Evolutionary conservation across 805 yeast species (phyloP), one percentile per base, ranked within the genome.

Genomic region (Teunomyces aglyptinius): DNA sequence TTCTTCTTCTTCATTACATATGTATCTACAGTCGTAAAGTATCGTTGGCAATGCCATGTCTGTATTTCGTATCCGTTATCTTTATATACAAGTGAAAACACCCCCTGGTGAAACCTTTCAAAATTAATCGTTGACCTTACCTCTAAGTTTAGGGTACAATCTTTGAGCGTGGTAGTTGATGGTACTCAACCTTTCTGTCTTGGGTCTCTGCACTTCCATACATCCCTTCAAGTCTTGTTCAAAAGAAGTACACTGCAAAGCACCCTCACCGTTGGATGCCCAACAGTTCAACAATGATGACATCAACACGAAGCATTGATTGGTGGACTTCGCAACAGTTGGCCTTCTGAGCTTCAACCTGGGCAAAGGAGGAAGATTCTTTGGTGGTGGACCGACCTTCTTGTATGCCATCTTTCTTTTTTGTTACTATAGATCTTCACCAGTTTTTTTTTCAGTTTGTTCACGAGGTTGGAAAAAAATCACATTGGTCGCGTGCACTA

Each of bases 181-280:
- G 20, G 81, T 70, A 38, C 78, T 70, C 45, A 68, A 62, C 31
- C 68, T 62, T 29, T 75, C 72, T 44, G 70, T 70, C 41, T 66
- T 62, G 4, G 70, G 70, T 55, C 65, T 68, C 54, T 56, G 57
- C 16, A 68, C 68, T 41, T 73, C 80, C 85, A 89, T 86, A 63
- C 97, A 91, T 11, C 67, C 67, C 60, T 88, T 88, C 62, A 90
- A 77, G 50, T 87, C 89, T 29, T 67, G 63, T 59, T 85, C 95
- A 40, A 88, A 67, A 6, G 71, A 73, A 19, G 76, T 71, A 68
- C 98, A 91, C 40, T 71, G 76, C 8, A 76, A 70, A 18, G 85
- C 72, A 49, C 94, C 91, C 65, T 89, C 96, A 41, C 95, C 92
- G 68, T 89, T 87, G 19, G 97, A 87, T 2, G 97, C 95, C 98